Evolutionary conservation across 2,329 filamentous ascomycete genomes (phyloP).

Genomic region (Penicillium sp.): DNA sequence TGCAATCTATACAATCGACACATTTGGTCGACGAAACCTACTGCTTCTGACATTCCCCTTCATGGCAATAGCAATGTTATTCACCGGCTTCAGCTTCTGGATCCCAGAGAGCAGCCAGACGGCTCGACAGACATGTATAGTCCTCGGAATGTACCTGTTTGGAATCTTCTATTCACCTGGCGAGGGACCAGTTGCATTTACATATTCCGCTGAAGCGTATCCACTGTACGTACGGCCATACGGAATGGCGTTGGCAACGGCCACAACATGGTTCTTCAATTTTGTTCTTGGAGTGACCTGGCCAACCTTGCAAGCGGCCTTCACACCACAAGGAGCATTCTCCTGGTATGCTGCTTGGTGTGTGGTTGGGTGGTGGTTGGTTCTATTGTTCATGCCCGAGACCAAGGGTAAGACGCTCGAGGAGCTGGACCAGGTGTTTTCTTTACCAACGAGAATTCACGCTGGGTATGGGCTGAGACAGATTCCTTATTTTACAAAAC

Average conservation of each 20-base stretch:
- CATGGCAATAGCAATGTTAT: slow-evolving; percentile 58
- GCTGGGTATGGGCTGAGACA: slow-evolving; percentile 42
- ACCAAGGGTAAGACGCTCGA: slow-evolving; percentile 48
- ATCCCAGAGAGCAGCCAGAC: slow-evolving; percentile 44
- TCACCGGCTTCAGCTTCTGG: slow-evolving; percentile 56
- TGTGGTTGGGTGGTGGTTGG: slow-evolving; percentile 49
- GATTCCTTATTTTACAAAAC: slow-evolving; percentile 38
- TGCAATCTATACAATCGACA: slow-evolving; percentile 68
- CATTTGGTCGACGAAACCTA: slow-evolving; percentile 65
- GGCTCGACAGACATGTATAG: slow-evolving; percentile 45
- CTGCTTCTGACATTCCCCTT: slow-evolving; percentile 66
- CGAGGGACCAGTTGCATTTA: slow-evolving; percentile 66
- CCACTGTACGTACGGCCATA: slow-evolving; percentile 64
- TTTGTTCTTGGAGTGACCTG: slow-evolving; percentile 55
- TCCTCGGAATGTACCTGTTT: slow-evolving; percentile 48
- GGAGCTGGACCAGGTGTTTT: slow-evolving; percentile 57
- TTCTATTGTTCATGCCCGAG: slow-evolving; percentile 45
- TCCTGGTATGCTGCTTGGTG: slow-evolving; percentile 52
- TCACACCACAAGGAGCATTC: slow-evolving; percentile 55
- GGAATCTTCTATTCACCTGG: slow-evolving; percentile 55
- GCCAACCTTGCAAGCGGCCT: slow-evolving; percentile 52
- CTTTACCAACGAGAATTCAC: slow-evolving; percentile 51
- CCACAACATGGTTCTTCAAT: slow-evolving; percentile 63
- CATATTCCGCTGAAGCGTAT: slow-evolving; percentile 68
- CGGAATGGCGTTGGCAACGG: slow-evolving; percentile 66